Percentiles rank a stretch among this genome's conserved stretches.
These are phyloP conservation scores for Ganoderma leucocontextum DNA, from an alignment of 1,284 basidiomycete genomes.

Conservation along the genomic window DNA sequence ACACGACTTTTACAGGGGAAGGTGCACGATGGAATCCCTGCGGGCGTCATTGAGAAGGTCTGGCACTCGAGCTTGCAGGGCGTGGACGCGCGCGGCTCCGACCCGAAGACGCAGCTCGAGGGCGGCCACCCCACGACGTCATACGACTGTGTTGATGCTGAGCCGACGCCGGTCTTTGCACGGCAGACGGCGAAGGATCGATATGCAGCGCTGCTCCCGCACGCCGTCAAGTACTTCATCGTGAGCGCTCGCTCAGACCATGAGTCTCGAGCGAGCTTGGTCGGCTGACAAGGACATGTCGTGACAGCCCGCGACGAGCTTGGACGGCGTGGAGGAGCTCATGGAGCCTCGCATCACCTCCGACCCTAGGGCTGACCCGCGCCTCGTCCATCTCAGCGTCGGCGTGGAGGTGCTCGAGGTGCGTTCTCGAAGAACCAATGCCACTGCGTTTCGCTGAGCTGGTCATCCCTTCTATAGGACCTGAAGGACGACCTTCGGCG, in stretches of 20 bases:
- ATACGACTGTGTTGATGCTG: too few species aligned
- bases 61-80: conserved; percentile 86
- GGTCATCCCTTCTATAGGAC: too few species aligned
- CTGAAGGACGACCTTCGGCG: too few species aligned
- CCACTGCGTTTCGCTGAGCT: not conserved
- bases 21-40: conserved; percentile 61
- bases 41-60: conserved; percentile 72
- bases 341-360: conserved; percentile 79
- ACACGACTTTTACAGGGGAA: conserved; percentile 37
- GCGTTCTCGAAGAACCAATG: not conserved
- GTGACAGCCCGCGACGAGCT: conserved; percentile 82
- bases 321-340: conserved; percentile 92
- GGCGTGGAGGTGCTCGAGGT: too few species aligned
- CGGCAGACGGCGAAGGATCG: conserved; percentile 57
- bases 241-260: conserved; percentile 52
- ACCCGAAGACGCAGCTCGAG: conserved; percentile 80
- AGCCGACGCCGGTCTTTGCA: conserved; percentile 1
- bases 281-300: not conserved
- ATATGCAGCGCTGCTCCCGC: conserved; percentile 67
- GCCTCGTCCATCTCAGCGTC: conserved; percentile 39
- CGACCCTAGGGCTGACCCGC: conserved; percentile 46
- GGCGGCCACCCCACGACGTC: conserved; percentile 87
- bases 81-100: conserved; percentile 68
- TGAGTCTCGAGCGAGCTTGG: not conserved
- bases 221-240: conserved; percentile 73